Percentiles rank a stretch among this genome's conserved stretches.
These are phyloP conservation scores for Rhizopogon rudus DNA, from an alignment of 768 basidiomycete species.

Conservation along the genomic window DNA sequence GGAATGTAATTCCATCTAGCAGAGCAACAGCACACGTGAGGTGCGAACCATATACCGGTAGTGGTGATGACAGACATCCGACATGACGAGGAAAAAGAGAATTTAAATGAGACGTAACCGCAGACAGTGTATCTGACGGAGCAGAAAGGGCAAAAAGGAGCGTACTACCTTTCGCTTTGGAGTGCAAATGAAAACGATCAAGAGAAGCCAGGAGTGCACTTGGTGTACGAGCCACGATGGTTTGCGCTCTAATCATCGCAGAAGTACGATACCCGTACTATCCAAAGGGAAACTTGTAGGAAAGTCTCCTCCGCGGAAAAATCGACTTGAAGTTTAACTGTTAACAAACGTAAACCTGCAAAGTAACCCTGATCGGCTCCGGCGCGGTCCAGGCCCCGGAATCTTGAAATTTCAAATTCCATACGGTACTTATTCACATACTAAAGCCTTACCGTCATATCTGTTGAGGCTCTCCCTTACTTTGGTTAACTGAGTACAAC, in stretches of 20 bases:
- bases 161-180: neutral
- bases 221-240: neutral
- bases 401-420: no score
- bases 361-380: no score
- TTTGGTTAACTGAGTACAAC: conserved; percentile 68
- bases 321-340: no score
- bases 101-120: conserved; percentile 34
- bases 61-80: conserved; percentile 60
- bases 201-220: neutral
- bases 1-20: conserved; percentile 42
- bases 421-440: no score
- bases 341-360: no score
- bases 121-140: conserved; percentile 26
- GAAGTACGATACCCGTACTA: neutral
- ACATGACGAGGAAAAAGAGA: conserved; percentile 37
- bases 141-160: conserved; percentile 24
- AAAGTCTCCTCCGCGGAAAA: no score
- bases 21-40: conserved; percentile 52
- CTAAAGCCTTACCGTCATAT: conserved; percentile 22
- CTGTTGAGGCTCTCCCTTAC: conserved; percentile 36
- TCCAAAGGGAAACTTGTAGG: no score
- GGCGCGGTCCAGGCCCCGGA: no score
- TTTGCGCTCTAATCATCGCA: neutral
- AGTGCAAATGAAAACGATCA: neutral
- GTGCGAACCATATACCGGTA: conserved; percentile 22